phyloP scores from a whole-genome alignment of 2,329 filamentous ascomycete species.

The Colletotrichum tanaceti region DNA sequence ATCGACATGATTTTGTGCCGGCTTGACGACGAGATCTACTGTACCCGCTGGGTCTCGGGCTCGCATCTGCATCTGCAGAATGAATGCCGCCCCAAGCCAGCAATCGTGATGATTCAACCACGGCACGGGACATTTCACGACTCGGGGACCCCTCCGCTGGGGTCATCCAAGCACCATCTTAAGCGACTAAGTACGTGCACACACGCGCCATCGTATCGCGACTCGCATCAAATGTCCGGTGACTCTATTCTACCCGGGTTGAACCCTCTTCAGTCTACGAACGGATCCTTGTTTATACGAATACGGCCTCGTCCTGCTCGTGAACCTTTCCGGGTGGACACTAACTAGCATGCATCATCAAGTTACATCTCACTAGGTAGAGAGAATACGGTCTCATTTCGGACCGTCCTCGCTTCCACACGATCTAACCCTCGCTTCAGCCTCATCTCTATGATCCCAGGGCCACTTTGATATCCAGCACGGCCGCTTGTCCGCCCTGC shows the following conservation, averaged over 20 bases:
- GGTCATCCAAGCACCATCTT: constrained; percentile 13
- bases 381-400: too few relatives aligned
- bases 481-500: constrained; percentile 62
- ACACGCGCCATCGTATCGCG: constrained; percentile 7
- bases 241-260: constrained; percentile 24
- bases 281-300: not conserved
- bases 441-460: constrained; percentile 52
- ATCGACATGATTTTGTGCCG: constrained; percentile 4
- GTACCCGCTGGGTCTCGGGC: constrained; percentile 27
- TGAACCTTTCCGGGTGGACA: too few relatives aligned
- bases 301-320: constrained; percentile 17
- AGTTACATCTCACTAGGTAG: not conserved
- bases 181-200: not conserved
- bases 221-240: constrained; percentile 3
- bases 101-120: too few relatives aligned
- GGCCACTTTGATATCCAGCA: constrained; percentile 65
- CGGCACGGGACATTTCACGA: not conserved
- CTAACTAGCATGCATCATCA: not conserved
- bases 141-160: not conserved
- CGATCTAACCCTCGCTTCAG: not conserved
- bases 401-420: not conserved
- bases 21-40: constrained; percentile 30
- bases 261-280: not conserved
- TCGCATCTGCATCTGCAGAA: not conserved
- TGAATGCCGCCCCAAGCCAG: too few relatives aligned